Evolutionary conservation across 768 basidiomycete genomes (phyloP), one percentile per base, ranked within the genome.

Genomic region (Amanita jacksonii): DNA sequence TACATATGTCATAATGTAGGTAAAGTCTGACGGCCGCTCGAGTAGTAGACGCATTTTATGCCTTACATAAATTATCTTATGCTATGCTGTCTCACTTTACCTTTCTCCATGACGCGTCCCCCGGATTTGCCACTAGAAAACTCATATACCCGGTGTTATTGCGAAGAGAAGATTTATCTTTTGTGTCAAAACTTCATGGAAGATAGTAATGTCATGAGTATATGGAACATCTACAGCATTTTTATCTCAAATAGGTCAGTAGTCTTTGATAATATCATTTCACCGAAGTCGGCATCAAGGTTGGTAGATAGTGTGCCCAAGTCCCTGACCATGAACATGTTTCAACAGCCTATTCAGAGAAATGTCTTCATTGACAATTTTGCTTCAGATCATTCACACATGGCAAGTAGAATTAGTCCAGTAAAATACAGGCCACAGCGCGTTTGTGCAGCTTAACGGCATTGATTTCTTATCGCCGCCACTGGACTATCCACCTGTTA

Each of bases 381-480:
- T 62, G 79, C 81, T 8, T 85, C 82, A 15, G 81, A 86, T 57
- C 67, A 83, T 54, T 80, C 81, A 43, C 83, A 85, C 58, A 85
- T 86, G 82, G 80, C 80, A 50, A 32, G 53, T 47, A 54, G 58
- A n/a, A 57, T 63, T 35, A 82, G 76, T 53, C 77, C 82, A 41
- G 59, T 57, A 6, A 82, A 81, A 72, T 47, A 38, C 38, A 38
- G 8, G 3, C 15, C 9, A 25, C 23, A 8, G 18, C 28, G n/a
- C n/a, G n/a, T n/a, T n/a, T n/a, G n/a, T n/a, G 41, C 43, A 49
- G 10, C 51, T 52, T 15, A 57, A 52, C 16, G 54, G 56, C 20
- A 57, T 7, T 69, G 67, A 15, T 5, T 46, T 43, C 25, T n/a
- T 27, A 10, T 48, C 46, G 13, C 51, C 47, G 10, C 53, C 53